Conservation (phyloP, 1,284 basidiomycete genomes). For the Heterobasidion irregulare region DNA sequence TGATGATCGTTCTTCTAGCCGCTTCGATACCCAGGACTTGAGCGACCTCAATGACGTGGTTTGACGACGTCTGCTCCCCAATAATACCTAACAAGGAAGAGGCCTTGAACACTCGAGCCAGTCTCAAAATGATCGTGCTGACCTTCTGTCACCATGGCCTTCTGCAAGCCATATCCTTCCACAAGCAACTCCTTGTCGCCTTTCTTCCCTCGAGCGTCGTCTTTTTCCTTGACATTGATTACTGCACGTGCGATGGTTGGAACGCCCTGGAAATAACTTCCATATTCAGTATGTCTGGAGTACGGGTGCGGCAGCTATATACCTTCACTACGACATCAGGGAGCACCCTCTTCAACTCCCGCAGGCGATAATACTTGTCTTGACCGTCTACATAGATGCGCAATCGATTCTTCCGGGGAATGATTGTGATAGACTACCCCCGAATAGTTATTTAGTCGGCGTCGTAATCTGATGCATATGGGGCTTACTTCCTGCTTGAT, state of each 20-base stretch:
- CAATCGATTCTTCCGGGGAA: conserved; percentile 72
- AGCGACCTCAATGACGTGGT: conserved; percentile 96
- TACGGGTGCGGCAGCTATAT: conserved; percentile 5
- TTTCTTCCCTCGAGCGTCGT: conserved; percentile 67
- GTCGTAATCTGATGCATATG: neutral
- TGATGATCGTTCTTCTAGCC: conserved; percentile 89
- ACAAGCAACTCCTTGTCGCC: conserved; percentile 85
- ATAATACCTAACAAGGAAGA: conserved; percentile 65
- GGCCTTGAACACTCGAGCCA: too few relatives aligned
- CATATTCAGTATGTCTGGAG: neutral
- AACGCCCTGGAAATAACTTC: conserved; percentile 51
- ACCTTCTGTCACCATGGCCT: conserved; percentile 98
- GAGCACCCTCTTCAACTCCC: conserved; percentile 77
- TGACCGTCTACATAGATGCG: conserved; percentile 82
- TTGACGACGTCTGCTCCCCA: conserved; percentile 88
- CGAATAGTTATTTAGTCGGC: neutral
- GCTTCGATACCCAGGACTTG: conserved; percentile 97
- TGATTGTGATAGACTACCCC: conserved; percentile 61
- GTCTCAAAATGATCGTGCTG: conserved; percentile 11
- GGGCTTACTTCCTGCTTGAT: conserved; percentile 72
- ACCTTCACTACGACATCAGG: conserved; percentile 87
- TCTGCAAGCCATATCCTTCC: conserved; percentile 95
- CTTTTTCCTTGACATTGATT: conserved; percentile 86
- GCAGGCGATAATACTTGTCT: conserved; percentile 84
- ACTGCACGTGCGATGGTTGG: conserved; percentile 82